Evolutionary conservation across 805 yeast species (phyloP), one percentile per base, ranked within the genome.

Genomic region (Zygotorulaspora chibaensis): DNA sequence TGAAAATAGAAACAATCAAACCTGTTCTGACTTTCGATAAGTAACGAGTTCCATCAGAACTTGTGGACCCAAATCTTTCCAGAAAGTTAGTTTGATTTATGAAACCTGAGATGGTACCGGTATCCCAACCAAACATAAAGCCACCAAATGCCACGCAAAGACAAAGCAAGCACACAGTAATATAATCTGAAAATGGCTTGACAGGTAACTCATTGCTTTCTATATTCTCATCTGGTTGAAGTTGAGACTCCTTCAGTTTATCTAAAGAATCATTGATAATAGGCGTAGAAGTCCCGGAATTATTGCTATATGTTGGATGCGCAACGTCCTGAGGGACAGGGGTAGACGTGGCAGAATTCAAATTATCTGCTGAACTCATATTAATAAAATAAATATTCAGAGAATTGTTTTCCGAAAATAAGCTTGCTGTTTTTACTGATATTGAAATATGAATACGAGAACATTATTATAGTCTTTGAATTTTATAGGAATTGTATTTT

Each of bases 101-200:
- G 55, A 82, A 78, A 53, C 87, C 87, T 30, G 85, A 80, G 63
- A 82, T 77, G 52, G 87, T 81, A 69, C 87, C 88, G 38, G 86
- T 83, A 69, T 82, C 88, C 74, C 82, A 82, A 47, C 88, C 88
- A 57, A 80, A 82, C 35, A 81, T 80, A 57, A 77, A 81, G 37
- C 87, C 87, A 58, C 84, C 83, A 51, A 82, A 81, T 12, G 86
- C 83, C 44, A 79, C 75, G 39, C 46, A 45, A 16, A 50, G 34
- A 48, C 51, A 48, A 25, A 48, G 27, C 27, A 46, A 31, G 29
- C 42, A 41, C 13, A 39, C 46, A 35, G 50, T 45, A 15, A 47
- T 17, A 38, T 41, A 48, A 17, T 38, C 47, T 28, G 50, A 42
- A 13, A 35, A 26, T 10, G 47, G 45, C 29, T 46, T 48, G 15